Conservation (phyloP, 1,284 basidiomycete genomes). For the Ceratobasidium sp. region DNA sequence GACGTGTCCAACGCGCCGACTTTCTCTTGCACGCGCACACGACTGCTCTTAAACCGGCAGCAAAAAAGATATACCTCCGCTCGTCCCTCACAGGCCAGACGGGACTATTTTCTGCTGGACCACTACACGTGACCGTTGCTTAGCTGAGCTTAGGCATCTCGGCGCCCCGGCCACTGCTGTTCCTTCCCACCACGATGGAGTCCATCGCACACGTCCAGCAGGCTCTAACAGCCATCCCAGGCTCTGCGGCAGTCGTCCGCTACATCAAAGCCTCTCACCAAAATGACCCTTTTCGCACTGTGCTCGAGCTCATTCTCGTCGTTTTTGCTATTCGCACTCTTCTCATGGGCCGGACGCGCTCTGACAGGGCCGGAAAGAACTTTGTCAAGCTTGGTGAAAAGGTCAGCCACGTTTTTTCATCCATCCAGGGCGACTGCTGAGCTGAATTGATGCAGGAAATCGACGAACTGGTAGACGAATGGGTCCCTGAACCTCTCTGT, state of each 20-base stretch:
- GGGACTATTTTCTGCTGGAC: background rate
- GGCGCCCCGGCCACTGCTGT: slow-evolving; percentile 12
- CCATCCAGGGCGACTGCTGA: background rate
- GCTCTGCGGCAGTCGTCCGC: slow-evolving; percentile 88
- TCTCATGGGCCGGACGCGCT: slow-evolving; percentile 87
- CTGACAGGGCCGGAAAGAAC: slow-evolving; percentile 85
- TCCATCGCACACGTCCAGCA: slow-evolving; percentile 57
- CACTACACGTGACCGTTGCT: slow-evolving; percentile 21
- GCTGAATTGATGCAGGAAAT: slow-evolving; percentile 76
- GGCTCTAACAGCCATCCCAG: slow-evolving; percentile 80
- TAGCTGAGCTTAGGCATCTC: slow-evolving; percentile 30
- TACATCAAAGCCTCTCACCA: slow-evolving; percentile 92
- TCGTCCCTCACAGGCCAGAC: background rate
- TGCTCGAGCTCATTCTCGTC: slow-evolving; percentile 90
- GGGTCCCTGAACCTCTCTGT: slow-evolving; percentile 88
- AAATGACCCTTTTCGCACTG: slow-evolving; percentile 90
- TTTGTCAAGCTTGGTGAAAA: slow-evolving; percentile 93
- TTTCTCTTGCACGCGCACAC: background rate
- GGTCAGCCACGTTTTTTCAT: slow-evolving; percentile 60
- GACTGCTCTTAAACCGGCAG: background rate
- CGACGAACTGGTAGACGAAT: slow-evolving; percentile 95
- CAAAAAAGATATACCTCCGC: slow-evolving; percentile 2
- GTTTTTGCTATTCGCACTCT: slow-evolving; percentile 91
- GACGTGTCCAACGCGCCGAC: slow-evolving; percentile 12
- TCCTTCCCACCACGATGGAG: slow-evolving; percentile 39